Conservation (phyloP, 257 asterid species). For the Solanum clarkiae region DNA sequence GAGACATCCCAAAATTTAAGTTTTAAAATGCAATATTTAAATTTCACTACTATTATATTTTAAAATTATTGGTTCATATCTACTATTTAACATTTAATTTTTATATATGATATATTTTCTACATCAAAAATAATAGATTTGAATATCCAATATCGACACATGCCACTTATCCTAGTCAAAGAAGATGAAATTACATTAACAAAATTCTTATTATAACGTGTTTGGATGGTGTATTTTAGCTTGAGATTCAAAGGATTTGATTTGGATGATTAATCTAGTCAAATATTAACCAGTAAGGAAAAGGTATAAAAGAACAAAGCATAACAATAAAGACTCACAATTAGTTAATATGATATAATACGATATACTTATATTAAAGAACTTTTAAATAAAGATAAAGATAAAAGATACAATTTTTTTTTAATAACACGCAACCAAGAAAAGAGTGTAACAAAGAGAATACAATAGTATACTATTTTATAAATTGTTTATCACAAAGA, state of each 20-base stretch:
- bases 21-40: not conserved
- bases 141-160: not conserved
- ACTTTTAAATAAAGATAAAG: not conserved
- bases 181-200: not conserved
- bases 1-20: not conserved
- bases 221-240: not conserved
- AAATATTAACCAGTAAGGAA: not conserved
- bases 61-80: not conserved
- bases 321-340: not conserved
- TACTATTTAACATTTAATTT: not conserved
- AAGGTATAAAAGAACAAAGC: not conserved
- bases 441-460: not conserved
- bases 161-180: not conserved
- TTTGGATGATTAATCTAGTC: not conserved
- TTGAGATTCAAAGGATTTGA: not conserved
- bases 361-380: not conserved
- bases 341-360: too few species aligned
- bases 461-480: not conserved
- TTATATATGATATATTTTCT: too few species aligned
- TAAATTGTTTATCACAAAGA: not conserved
- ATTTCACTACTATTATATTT: not conserved
- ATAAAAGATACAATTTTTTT: not conserved
- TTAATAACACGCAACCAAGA: not conserved
- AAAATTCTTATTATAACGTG: not conserved
- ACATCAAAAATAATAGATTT: not conserved